Conservation (phyloP, 2,329 filamentous ascomycete species). For the Botrytis fabae region DNA sequence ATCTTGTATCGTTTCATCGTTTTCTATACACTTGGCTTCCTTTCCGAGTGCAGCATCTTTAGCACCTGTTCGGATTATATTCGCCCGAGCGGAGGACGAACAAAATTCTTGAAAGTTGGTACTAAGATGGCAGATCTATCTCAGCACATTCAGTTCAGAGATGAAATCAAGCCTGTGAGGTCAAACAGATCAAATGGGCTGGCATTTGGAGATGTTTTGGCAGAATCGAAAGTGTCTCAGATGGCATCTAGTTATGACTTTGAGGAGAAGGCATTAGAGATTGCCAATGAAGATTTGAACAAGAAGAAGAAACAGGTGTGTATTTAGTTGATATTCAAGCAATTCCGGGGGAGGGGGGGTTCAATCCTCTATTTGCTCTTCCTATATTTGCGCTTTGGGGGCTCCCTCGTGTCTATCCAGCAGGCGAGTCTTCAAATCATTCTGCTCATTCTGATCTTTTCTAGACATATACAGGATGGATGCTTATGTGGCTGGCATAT, state of each 20-base stretch:
- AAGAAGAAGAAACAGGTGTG: conserved; percentile 39
- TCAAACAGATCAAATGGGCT: conserved; percentile 16
- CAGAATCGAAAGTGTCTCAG: conserved; percentile 29
- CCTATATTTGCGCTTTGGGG: neutral
- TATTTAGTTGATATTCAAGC: neutral
- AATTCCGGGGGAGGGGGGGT: neutral
- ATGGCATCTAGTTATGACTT: conserved; percentile 29
- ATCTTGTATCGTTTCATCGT: neutral
- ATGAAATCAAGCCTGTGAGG: conserved; percentile 33
- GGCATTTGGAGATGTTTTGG: conserved; percentile 16
- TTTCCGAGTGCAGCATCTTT: neutral
- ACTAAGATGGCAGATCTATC: conserved; percentile 28
- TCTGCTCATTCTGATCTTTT: neutral
- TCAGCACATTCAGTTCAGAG: conserved; percentile 31
- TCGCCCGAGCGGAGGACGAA: neutral
- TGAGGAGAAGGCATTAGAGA: conserved; percentile 33
- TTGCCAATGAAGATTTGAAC: conserved; percentile 37
- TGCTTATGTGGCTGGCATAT: conserved; percentile 54
- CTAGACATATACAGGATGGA: conserved; percentile 35
- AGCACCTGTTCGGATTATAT: neutral
- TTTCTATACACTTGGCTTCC: neutral
- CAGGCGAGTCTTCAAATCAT: neutral
- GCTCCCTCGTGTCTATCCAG: neutral
- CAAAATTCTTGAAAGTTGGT: neutral
- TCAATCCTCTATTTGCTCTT: neutral